Evolutionary conservation across 129 eudicot species (phyloP), one percentile per base, ranked within the genome.

Genomic region (Ambrosia artemisiifolia): DNA sequence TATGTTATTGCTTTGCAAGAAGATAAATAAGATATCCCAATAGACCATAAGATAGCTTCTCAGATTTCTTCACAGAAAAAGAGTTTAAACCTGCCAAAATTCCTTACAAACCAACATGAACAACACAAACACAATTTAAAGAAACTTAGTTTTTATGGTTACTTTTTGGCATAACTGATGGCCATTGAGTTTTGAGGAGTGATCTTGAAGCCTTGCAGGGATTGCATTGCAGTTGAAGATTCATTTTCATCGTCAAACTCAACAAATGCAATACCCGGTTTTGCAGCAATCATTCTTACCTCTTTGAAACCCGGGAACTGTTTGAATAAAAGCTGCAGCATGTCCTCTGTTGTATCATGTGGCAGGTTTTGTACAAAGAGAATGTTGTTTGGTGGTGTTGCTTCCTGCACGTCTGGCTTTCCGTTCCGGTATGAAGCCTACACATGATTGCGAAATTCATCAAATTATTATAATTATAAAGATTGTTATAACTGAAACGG

Each of bases 231-330:
- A 47, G 90, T 84, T 16, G 95, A 80, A 1, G 99, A 84, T 70
- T 85, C 93, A 24, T 81, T 81, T 51, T 94, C 99, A 50, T 94
- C 97, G 55, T 94, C 96, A 74, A 88, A 94, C 79, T 94, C 99
- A 1, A 94, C 96, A 78, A 94, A 94, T 0, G 99, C 99, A 55
- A 94, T 90, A 13, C 99, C 99, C 13, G 99, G 99, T 79, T 90
- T 94, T 47, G 99, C 97, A 74, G 77, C 88, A 13, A 88, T 82
- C 97, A 88, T 88, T 43, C 99, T 71, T 49, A 94, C 99, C 81
- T 94, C 99, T 73, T 86, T 88, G 72, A 90, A 94, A 64, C 99
- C 99, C 4, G 97, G 97, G 75, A 87, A 94, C 44, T 94, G 97
- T 63, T 88, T 82, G 80, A 94, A 94, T 33, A 94, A 89, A 80